Conservation (phyloP, 2,329 filamentous ascomycete genomes). For the Biscogniauxia mediterranea region DNA sequence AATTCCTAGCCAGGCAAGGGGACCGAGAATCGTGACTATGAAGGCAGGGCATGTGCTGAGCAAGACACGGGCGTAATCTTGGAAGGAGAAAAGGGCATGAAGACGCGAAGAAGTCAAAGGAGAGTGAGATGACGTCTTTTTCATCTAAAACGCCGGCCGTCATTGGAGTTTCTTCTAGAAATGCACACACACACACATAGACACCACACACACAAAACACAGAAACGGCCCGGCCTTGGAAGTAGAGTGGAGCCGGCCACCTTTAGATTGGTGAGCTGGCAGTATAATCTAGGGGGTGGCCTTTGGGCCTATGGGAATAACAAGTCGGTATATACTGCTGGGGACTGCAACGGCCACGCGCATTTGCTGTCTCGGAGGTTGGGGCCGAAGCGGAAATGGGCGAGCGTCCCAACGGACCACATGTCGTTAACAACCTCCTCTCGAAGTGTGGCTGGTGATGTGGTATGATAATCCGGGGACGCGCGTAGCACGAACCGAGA, state of each 20-base stretch:
- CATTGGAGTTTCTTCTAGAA: slow-evolving; percentile 10
- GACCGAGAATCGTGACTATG: neutral
- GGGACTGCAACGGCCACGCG: slow-evolving; percentile 14
- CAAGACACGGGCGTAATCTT: neutral
- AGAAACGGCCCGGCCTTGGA: neutral
- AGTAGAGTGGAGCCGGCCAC: neutral
- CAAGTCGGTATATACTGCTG: neutral
- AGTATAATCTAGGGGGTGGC: neutral
- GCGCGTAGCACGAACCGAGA: neutral
- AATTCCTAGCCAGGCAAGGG: neutral
- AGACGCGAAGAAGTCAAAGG: slow-evolving; percentile 4
- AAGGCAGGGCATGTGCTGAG: neutral
- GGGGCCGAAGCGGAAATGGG: slow-evolving; percentile 15
- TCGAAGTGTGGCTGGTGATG: neutral
- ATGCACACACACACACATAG: neutral
- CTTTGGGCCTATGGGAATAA: slow-evolving; percentile 14
- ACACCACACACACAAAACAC: neutral
- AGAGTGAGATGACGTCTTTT: slow-evolving; percentile 22
- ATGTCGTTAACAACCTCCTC: neutral
- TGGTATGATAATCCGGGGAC: neutral
- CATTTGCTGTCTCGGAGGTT: slow-evolving; percentile 23
- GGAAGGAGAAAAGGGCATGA: slow-evolving; percentile 4
- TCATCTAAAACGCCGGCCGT: slow-evolving; percentile 5
- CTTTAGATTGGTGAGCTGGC: slow-evolving; percentile 1
- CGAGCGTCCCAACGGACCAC: slow-evolving; percentile 6